These are phyloP conservation scores for Cyberlindnera maclurae DNA, from an alignment of 805 yeast genomes.

Conservation along the genomic window DNA sequence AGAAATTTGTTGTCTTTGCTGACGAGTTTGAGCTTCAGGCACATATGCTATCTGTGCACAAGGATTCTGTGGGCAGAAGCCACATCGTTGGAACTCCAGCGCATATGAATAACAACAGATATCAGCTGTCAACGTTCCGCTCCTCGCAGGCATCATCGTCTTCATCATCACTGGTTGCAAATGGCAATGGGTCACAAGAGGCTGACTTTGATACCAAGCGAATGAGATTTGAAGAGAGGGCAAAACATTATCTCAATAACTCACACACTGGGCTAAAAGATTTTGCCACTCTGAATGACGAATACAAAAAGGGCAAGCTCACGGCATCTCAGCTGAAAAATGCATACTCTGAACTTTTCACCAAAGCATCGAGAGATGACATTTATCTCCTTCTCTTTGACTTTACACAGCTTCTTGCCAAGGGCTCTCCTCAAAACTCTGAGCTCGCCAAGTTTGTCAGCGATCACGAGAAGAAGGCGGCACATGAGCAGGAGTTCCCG, in stretches of 20 bases:
- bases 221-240: constrained; percentile 73
- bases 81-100: constrained; percentile 14
- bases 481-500: constrained; percentile 41
- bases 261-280: constrained; percentile 36
- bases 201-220: constrained; percentile 40
- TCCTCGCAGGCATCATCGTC: constrained; percentile 4
- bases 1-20: constrained; percentile 85
- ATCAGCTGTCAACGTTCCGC: constrained; percentile 56
- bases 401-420: constrained; percentile 48
- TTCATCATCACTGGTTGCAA: constrained; percentile 8
- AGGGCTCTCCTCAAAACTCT: constrained; percentile 36
- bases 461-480: constrained; percentile 20
- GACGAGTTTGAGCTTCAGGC: constrained; percentile 82
- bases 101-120: constrained; percentile 16
- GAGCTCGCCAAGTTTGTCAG: constrained; percentile 27
- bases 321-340: constrained; percentile 41
- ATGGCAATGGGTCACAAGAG: constrained; percentile 20
- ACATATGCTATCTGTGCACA: constrained; percentile 81
- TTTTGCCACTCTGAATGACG: constrained; percentile 43
- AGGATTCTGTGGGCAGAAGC: constrained; percentile 44
- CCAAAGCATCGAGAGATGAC: constrained; percentile 35
- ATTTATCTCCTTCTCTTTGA: constrained; percentile 52
- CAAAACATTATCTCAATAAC: constrained; percentile 67
- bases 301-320: constrained; percentile 39
- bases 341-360: constrained; percentile 44